Conservation (phyloP, 306 rosid genomes). For the Citrullus amarus region DNA sequence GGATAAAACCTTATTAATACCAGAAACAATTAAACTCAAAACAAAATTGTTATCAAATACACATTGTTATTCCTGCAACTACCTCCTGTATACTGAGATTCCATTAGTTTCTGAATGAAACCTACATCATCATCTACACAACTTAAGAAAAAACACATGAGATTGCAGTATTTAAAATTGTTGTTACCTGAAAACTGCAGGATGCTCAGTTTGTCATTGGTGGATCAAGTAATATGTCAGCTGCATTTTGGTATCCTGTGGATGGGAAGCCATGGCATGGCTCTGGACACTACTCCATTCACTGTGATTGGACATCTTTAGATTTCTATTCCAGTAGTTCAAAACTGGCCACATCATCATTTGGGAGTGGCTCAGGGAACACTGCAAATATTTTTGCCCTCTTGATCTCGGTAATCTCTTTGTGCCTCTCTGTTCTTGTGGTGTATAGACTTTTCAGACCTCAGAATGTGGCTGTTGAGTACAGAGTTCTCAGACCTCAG, state of each 20-base stretch:
- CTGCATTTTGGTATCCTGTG: constrained; percentile 86
- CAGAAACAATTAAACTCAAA: neutral
- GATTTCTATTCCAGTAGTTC: constrained; percentile 49
- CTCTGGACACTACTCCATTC: constrained; percentile 73
- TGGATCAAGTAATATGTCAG: constrained; percentile 72
- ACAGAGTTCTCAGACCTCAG: constrained; percentile 38
- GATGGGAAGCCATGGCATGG: constrained; percentile 82
- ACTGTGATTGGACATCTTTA: constrained; percentile 82
- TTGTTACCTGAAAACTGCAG: constrained; percentile 27
- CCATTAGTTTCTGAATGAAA: neutral
- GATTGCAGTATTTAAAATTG: constrained; percentile 3
- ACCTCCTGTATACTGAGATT: neutral
- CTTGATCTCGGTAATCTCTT: constrained; percentile 69
- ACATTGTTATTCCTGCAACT: neutral
- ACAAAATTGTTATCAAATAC: neutral
- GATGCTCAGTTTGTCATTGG: constrained; percentile 81
- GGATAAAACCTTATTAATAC: too few relatives aligned
- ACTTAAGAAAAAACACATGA: neutral
- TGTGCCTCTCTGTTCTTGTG: constrained; percentile 62
- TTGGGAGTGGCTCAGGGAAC: constrained; percentile 39
- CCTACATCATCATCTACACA: neutral
- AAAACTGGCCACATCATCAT: constrained; percentile 9
- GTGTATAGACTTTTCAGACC: constrained; percentile 41
- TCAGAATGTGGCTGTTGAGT: constrained; percentile 44
- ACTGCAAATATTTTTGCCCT: constrained; percentile 65